A percentile compares a stretch with the other conserved stretches of the same genome.
Conservation (phyloP, 768 basidiomycete genomes). For the Mycena venus region DNA sequence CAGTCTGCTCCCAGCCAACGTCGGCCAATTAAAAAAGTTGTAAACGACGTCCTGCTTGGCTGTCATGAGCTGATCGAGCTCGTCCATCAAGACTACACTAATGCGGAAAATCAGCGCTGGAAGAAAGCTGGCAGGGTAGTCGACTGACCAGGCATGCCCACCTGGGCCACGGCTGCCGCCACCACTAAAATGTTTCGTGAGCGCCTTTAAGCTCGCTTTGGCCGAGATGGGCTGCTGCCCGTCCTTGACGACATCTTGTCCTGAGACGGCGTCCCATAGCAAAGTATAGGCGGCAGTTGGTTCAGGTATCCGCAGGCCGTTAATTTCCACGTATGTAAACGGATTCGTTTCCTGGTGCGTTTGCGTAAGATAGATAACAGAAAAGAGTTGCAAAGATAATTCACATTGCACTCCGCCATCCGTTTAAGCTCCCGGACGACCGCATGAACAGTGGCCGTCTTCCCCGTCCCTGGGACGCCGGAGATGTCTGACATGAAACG, state of each 20-base stretch:
- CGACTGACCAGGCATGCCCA: conserved; percentile 86
- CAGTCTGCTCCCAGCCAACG: conserved; percentile 86
- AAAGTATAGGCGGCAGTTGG: conserved; percentile 93
- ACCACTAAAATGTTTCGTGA: conserved; percentile 83
- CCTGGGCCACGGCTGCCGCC: conserved; percentile 78
- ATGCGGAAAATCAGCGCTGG: not conserved
- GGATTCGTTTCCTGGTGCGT: conserved; percentile 85
- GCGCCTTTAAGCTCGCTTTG: conserved; percentile 85
- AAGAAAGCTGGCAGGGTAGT: not conserved
- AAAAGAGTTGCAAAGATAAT: conserved; percentile 37
- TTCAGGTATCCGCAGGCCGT: conserved; percentile 93
- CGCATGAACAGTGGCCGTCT: conserved; percentile 97
- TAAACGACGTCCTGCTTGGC: conserved; percentile 98
- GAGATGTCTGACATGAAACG: conserved; percentile 81
- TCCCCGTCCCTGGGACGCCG: conserved; percentile 98
- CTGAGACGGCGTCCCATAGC: conserved; percentile 94
- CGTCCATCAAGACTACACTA: conserved; percentile 98
- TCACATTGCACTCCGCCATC: conserved; percentile 85
- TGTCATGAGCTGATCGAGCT: conserved; percentile 96
- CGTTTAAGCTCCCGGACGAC: conserved; percentile 91
- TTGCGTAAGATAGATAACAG: not conserved
- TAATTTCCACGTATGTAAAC: conserved; percentile 98
- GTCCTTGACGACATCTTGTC: conserved; percentile 73
- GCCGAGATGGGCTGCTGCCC: conserved; percentile 77
- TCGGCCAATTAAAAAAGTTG: conserved; percentile 99